Percentiles rank a stretch among this genome's conserved stretches.
phyloP scores from a whole-genome alignment of 257 asterid species.

The Solanum bukasovii region DNA sequence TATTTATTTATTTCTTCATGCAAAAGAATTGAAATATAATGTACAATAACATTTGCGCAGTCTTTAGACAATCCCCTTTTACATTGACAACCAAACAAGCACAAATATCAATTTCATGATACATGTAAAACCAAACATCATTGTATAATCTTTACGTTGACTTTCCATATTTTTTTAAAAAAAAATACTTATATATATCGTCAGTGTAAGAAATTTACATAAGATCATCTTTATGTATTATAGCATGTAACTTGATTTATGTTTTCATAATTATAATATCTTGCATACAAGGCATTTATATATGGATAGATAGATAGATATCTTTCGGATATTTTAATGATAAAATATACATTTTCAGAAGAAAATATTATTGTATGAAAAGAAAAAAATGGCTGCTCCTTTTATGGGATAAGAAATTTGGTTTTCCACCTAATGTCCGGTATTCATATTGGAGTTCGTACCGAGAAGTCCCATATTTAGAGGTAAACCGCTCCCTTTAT shows the following conservation, averaged over 20 bases:
- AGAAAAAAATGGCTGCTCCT: neutral
- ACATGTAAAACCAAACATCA: neutral
- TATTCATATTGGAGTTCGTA: too few relatives aligned
- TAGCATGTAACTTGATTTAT: neutral
- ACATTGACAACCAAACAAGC: neutral
- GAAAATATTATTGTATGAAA: neutral
- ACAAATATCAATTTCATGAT: neutral
- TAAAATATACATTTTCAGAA: neutral
- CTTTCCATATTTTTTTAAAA: neutral
- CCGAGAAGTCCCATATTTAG: too few relatives aligned
- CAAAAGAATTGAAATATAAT: neutral
- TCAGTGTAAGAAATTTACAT: neutral
- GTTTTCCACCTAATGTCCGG: rapidly evolving
- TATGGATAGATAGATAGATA: neutral
- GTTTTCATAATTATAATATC: neutral
- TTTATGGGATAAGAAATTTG: neutral
- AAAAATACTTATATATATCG: neutral
- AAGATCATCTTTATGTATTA: neutral
- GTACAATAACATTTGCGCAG: neutral
- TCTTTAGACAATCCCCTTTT: neutral
- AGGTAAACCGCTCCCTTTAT: too few relatives aligned
- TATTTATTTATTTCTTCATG: neutral
- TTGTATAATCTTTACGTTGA: neutral
- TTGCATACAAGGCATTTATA: neutral
- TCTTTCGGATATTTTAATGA: neutral